A percentile compares a stretch with the other conserved stretches of the same genome.
Evolutionary conservation across 441 rosid species (phyloP).

Genomic region (Hura crepitans): DNA sequence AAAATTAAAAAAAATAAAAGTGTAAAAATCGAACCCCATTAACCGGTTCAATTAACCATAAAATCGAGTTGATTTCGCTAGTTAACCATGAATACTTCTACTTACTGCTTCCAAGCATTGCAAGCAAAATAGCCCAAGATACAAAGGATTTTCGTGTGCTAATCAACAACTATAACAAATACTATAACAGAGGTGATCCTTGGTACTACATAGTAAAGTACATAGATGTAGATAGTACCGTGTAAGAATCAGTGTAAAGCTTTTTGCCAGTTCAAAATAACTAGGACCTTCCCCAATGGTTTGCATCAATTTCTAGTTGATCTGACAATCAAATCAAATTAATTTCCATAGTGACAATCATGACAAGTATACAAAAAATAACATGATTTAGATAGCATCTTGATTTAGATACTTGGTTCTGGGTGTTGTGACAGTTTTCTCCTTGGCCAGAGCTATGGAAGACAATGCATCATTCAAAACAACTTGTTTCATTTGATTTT

Average conservation of each 20-base stretch:
- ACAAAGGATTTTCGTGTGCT: too few relatives aligned
- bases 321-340: background rate
- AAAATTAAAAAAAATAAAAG: too few relatives aligned
- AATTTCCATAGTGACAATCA: background rate
- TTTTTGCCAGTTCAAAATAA: background rate
- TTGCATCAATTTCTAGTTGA: background rate
- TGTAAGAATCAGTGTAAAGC: background rate
- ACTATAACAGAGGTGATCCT: too few relatives aligned
- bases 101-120: too few relatives aligned
- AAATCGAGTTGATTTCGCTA: too few relatives aligned
- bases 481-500: constrained; percentile 5
- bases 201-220: background rate
- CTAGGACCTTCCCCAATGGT: background rate
- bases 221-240: background rate
- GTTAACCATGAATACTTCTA: too few relatives aligned
- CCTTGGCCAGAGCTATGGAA: constrained; percentile 5
- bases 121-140: too few relatives aligned
- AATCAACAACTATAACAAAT: too few relatives aligned
- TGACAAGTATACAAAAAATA: too few relatives aligned
- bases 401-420: background rate
- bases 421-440: background rate
- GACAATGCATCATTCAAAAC: background rate
- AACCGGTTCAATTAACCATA: too few relatives aligned
- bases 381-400: background rate
- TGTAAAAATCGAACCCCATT: too few relatives aligned